Conservation (phyloP, 176 grass and related monocot species). For the Avena atlantica region DNA sequence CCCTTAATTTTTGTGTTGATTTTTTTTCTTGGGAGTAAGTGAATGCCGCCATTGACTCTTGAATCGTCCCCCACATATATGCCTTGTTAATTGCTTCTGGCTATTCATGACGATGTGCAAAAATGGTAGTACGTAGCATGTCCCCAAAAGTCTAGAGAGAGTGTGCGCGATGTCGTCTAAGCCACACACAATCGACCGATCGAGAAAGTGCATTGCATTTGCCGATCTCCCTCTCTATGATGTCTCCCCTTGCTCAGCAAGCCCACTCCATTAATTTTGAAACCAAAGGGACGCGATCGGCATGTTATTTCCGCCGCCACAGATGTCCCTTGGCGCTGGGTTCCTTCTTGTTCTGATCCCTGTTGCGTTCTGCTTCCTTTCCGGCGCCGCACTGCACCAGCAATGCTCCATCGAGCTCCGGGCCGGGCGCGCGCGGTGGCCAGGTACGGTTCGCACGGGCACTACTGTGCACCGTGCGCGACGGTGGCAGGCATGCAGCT, state of each 20-base stretch:
- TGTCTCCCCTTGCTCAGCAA: too few relatives aligned
- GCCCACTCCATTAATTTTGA: not conserved
- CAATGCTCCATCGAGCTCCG: not conserved
- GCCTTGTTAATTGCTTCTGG: not conserved
- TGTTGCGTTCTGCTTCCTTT: constrained; percentile 29
- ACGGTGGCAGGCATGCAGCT: not conserved
- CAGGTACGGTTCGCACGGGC: not conserved
- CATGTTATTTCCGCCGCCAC: not conserved
- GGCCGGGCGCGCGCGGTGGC: not conserved
- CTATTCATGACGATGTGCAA: constrained; percentile 5
- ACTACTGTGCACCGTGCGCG: constrained; percentile 1
- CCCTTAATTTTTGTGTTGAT: not conserved
- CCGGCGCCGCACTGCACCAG: not conserved
- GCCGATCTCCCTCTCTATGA: not conserved
- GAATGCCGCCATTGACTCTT: not conserved
- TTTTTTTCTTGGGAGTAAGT: constrained; percentile 11
- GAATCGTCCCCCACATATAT: not conserved
- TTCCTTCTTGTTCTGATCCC: constrained; percentile 44
- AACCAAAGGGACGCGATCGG: not conserved
- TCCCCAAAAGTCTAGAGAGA: constrained; percentile 30
- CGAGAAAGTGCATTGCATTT: constrained; percentile 25
- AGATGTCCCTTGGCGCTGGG: not conserved
- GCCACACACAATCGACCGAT: not conserved
- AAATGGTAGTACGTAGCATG: constrained; percentile 10
- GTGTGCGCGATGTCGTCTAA: not conserved